Evolutionary conservation across 345 rosid species (phyloP).

Genomic region (Eucalyptus marginata): DNA sequence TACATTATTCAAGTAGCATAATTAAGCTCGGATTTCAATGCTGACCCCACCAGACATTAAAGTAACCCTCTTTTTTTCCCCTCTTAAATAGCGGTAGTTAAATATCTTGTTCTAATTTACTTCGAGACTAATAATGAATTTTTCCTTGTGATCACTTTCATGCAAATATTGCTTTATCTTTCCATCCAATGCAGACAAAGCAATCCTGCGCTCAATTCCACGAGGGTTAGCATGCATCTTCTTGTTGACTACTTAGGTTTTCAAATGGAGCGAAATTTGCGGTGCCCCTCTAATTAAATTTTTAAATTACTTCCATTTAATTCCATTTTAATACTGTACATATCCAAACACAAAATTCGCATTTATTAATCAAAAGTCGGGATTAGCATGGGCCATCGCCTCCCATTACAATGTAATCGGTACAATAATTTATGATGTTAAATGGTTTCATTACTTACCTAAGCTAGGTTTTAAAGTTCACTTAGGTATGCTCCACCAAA

Average conservation of each 20-base stretch:
- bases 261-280: background rate
- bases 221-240: background rate
- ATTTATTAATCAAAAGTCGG: background rate
- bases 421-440: background rate
- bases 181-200: background rate
- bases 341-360: background rate
- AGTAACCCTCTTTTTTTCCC: background rate
- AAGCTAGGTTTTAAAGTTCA: too few species aligned
- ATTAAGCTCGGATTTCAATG: background rate
- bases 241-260: background rate
- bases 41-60: background rate
- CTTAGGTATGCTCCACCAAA: too few species aligned
- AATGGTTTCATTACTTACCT: background rate
- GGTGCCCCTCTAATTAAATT: background rate
- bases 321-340: background rate
- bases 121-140: background rate
- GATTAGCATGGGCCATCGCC: rapidly evolving
- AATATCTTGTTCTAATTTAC: background rate
- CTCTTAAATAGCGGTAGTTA: background rate
- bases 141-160: background rate
- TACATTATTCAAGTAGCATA: background rate
- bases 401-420: background rate
- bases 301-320: background rate
- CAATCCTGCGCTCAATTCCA: background rate
- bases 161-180: background rate